Evolutionary conservation across 2,329 filamentous ascomycete genomes (phyloP).

Genomic region (Ambrosiella cleistominuta): DNA sequence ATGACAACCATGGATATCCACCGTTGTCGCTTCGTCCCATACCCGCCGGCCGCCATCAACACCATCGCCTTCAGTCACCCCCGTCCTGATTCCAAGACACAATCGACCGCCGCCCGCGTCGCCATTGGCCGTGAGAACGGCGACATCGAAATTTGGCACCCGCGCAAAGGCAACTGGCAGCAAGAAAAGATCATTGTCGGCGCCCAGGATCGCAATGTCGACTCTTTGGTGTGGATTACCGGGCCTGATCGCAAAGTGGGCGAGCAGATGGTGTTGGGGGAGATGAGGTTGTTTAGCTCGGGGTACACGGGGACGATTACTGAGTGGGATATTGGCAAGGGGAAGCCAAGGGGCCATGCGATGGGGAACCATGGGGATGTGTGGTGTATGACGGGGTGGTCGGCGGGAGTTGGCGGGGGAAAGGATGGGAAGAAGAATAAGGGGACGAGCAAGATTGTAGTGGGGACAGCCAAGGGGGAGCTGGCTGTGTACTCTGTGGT

Average conservation of each 20-base stretch:
- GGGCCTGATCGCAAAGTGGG: constrained; percentile 57
- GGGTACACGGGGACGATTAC: constrained; percentile 84
- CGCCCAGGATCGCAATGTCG: constrained; percentile 70
- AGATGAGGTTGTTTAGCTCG: constrained; percentile 82
- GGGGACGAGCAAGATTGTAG: constrained; percentile 37
- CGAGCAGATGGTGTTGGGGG: constrained; percentile 39
- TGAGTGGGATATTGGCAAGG: constrained; percentile 81
- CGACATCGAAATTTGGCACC: constrained; percentile 97
- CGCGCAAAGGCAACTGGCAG: constrained; percentile 62
- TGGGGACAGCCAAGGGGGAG: constrained; percentile 78
- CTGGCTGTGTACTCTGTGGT: constrained; percentile 75
- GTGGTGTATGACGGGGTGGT: constrained; percentile 60
- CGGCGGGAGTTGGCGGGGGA: constrained; percentile 16
- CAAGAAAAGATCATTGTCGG: constrained; percentile 78
- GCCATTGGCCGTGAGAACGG: constrained; percentile 87
- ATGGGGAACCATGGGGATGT: constrained; percentile 90
- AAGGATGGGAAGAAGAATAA: constrained; percentile 8
- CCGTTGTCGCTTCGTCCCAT: constrained; percentile 88
- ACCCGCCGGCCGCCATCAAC: constrained; percentile 82
- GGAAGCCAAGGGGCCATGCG: constrained; percentile 60
- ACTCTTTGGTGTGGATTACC: constrained; percentile 81
- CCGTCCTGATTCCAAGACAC: constrained; percentile 27
- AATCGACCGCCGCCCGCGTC: constrained; percentile 47
- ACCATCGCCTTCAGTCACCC: constrained; percentile 84
- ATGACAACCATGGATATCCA: constrained; percentile 69